These are phyloP conservation scores for Syzygium oleosum DNA, from an alignment of 345 rosid species.

Conservation along the genomic window DNA sequence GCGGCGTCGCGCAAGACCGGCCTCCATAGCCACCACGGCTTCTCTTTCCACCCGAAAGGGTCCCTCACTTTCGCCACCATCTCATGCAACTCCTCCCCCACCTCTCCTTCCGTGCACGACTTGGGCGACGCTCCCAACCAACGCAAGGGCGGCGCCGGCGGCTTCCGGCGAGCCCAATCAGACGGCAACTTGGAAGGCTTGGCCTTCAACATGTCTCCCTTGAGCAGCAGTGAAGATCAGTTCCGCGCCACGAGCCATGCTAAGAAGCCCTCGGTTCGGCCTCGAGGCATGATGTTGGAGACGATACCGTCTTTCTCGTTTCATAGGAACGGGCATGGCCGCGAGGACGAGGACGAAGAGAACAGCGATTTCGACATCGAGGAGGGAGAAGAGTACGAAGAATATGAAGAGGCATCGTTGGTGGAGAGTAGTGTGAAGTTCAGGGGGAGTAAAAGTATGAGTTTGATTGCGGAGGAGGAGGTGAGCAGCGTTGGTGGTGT, in stretches of 20 bases:
- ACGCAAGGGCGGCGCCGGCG: background rate
- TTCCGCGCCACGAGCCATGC: background rate
- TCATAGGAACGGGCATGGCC: background rate
- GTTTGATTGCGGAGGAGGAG: background rate
- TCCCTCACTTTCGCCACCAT: background rate
- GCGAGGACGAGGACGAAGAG: conserved; percentile 9
- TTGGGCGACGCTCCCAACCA: background rate
- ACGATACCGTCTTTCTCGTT: conserved; percentile 50
- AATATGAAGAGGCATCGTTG: background rate
- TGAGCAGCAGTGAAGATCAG: background rate
- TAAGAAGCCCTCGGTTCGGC: background rate
- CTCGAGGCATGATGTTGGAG: conserved; percentile 11
- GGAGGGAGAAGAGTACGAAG: background rate
- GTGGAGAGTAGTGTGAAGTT: background rate
- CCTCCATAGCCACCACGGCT: conserved; percentile 10
- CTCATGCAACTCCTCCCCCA: conserved; percentile 7
- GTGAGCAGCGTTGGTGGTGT: background rate
- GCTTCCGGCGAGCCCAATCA: conserved; percentile 44
- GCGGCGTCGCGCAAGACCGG: background rate
- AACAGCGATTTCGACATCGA: background rate
- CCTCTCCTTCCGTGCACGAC: conserved; percentile 23
- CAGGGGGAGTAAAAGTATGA: background rate
- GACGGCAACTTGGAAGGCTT: conserved; percentile 47
- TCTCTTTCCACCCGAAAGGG: conserved; percentile 1
- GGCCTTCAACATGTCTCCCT: background rate